A percentile compares a stretch with the other conserved stretches of the same genome.
Conservation (phyloP, 2,329 filamentous ascomycete genomes). For the Monosporascus sp. region DNA sequence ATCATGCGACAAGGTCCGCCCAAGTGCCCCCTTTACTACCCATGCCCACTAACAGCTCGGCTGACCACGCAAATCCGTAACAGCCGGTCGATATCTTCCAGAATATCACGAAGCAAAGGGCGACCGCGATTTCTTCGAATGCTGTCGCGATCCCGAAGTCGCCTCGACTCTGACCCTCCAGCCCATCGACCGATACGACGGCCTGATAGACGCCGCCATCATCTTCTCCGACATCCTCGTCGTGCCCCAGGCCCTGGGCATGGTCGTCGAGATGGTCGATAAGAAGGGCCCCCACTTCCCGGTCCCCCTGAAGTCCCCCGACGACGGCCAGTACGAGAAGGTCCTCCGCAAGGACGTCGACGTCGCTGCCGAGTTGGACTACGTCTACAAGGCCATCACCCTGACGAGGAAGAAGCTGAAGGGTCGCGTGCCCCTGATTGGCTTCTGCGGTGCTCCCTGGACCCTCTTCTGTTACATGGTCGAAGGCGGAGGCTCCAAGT, state of each 20-base stretch:
- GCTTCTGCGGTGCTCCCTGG: conserved; percentile 96
- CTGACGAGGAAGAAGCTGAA: conserved; percentile 82
- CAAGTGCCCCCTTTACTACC: no score
- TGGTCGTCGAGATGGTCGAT: conserved; percentile 98
- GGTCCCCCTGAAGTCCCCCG: conserved; percentile 69
- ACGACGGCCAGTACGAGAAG: conserved; percentile 76
- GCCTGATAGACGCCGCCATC: conserved; percentile 91
- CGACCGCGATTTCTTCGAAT: conserved; percentile 90
- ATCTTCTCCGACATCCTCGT: conserved; percentile 99
- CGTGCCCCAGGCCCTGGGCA: conserved; percentile 95
- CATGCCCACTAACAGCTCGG: not conserved
- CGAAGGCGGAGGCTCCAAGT: conserved; percentile 90
- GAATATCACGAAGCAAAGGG: conserved; percentile 97
- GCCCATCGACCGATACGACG: conserved; percentile 84
- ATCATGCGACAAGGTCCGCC: conserved; percentile 93
- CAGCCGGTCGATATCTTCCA: conserved; percentile 92
- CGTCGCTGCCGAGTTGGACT: conserved; percentile 77
- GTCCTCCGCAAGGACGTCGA: conserved; percentile 76
- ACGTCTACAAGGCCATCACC: conserved; percentile 94
- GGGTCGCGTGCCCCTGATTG: conserved; percentile 86
- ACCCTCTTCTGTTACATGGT: conserved; percentile 99
- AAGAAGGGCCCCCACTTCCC: conserved; percentile 97
- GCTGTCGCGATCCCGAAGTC: conserved; percentile 88
- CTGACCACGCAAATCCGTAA: conserved; percentile 2
- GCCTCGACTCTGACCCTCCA: conserved; percentile 91